Evolutionary conservation across 495 filamentous ascomycete species (phyloP).

Genomic region (Talaromyces trachyspermus): DNA sequence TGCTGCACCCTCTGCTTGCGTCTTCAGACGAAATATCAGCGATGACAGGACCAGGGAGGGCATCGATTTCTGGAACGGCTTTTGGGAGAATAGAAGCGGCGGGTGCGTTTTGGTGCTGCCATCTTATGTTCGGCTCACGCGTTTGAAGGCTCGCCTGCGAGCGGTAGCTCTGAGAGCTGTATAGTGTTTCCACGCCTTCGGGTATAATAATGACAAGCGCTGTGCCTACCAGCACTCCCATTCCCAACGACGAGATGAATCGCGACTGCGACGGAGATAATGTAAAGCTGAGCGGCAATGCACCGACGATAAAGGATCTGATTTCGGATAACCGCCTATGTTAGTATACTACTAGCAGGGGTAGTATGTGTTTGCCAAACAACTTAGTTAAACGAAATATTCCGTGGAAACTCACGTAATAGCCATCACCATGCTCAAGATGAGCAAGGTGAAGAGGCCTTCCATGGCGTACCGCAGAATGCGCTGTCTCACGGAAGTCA

Average conservation of each 20-base stretch:
- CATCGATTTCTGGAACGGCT: conserved; percentile 7
- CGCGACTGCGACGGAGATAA: conserved; percentile 85
- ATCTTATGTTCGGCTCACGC: conserved; percentile 20
- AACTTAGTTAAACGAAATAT: not conserved
- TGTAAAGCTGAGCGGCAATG: conserved; percentile 82
- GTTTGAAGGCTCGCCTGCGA: conserved; percentile 24
- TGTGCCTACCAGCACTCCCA: conserved; percentile 90
- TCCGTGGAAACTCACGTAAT: conserved; percentile 60
- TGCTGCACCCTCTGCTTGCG: conserved; percentile 18
- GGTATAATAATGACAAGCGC: conserved; percentile 96
- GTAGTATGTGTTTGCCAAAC: too few species aligned
- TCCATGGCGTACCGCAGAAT: conserved; percentile 44
- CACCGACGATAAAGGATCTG: conserved; percentile 92
- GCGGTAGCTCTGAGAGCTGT: conserved; percentile 44
- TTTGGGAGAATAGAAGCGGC: conserved; percentile 10
- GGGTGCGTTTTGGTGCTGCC: conserved; percentile 24
- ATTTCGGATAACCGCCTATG: conserved; percentile 21
- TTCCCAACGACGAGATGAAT: conserved; percentile 84
- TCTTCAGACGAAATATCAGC: conserved; percentile 9
- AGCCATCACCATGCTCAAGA: conserved; percentile 86
- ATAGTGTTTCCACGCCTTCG: conserved; percentile 88
- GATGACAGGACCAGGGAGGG: conserved; percentile 18
- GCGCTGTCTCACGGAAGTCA: not conserved
- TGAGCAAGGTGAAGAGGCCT: conserved; percentile 80
- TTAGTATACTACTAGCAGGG: too few species aligned